A percentile compares a stretch with the other conserved stretches of the same genome.
phyloP scores from a whole-genome alignment of 2,329 filamentous ascomycete species.

The Alternaria postmessia region DNA sequence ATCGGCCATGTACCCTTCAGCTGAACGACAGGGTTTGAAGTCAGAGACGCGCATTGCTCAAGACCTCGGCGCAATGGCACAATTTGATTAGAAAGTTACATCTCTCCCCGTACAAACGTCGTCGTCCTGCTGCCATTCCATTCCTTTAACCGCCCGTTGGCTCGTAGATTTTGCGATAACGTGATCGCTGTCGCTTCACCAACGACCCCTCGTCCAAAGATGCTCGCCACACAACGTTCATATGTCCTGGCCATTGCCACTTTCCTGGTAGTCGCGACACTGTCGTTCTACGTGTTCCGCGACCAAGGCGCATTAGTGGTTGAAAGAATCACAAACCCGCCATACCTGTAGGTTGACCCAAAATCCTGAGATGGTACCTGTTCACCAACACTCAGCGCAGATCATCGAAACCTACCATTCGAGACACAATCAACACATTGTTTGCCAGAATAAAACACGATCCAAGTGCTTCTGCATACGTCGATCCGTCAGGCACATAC shows the following conservation, averaged over 20 bases:
- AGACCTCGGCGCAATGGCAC: neutral
- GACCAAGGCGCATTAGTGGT: slow-evolving; percentile 7
- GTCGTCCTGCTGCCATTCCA: neutral
- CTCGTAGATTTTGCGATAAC: neutral
- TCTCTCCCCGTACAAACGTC: neutral
- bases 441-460: slow-evolving; percentile 28
- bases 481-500: slow-evolving; percentile 22
- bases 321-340: slow-evolving; percentile 9
- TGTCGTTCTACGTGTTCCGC: slow-evolving; percentile 21
- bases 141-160: neutral
- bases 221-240: slow-evolving; percentile 26
- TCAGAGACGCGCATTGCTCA: slow-evolving; percentile 1
- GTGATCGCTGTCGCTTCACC: neutral
- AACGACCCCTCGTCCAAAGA: slow-evolving; percentile 8
- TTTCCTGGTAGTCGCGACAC: slow-evolving; percentile 19
- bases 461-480: slow-evolving; percentile 16
- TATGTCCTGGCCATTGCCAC: slow-evolving; percentile 20
- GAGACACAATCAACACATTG: slow-evolving; percentile 24
- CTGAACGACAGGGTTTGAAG: neutral
- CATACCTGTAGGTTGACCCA: slow-evolving; percentile 17
- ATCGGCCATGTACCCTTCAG: neutral
- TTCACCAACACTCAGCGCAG: slow-evolving; percentile 7
- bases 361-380: neutral
- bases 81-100: neutral
- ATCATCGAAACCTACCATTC: slow-evolving; percentile 14